Evolutionary conservation across 306 rosid genomes (phyloP), one percentile per base, ranked within the genome.

Genomic region (Citrullus mucosospermus): DNA sequence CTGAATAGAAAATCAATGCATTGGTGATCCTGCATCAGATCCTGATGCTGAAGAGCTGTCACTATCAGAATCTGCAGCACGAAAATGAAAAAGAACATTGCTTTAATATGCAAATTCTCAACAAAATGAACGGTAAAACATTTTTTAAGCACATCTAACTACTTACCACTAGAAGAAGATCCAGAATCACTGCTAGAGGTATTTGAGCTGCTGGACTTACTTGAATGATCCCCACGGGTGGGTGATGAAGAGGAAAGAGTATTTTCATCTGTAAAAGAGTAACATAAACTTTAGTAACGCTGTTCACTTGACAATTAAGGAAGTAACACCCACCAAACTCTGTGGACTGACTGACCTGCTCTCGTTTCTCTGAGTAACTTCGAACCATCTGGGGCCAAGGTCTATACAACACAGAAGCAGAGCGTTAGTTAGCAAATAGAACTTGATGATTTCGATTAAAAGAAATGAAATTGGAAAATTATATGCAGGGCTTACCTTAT

Each of bases 131-230:
- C 34, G 56, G 2, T 14, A 25, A 9, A 11, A 39, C 16, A 28
- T 34, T 55, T 34, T 55, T 17, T 73, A 51, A 30, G 44, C 38
- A 76, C 60, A 54, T 4, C 46, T 41, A 12, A 17, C 50, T 61
- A 80, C 36, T 63, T 94, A 94, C 98, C 98, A 84, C 95, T 92
- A 32, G 98, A 94, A 75, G 97, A 92, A 72, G 98, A 92, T 57
- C 96, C 96, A 55, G 98, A 94, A 86, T 87, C 96, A 55, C 98
- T 92, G 81, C 95, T 90, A 53, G 98, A 94, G 87, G 95, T 88
- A 89, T 93, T 87, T 69, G 97, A 92, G 83, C 98, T 94, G 84
- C 97, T 90, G 60, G 94, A 86, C 83, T 93, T 90, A 87, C 96
- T 92, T 74, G 90, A 84, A 84, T 87, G 85, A 84, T 88, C 86